Evolutionary conservation across 306 rosid genomes (phyloP).

Genomic region (Chamaecrista fasciculata): DNA sequence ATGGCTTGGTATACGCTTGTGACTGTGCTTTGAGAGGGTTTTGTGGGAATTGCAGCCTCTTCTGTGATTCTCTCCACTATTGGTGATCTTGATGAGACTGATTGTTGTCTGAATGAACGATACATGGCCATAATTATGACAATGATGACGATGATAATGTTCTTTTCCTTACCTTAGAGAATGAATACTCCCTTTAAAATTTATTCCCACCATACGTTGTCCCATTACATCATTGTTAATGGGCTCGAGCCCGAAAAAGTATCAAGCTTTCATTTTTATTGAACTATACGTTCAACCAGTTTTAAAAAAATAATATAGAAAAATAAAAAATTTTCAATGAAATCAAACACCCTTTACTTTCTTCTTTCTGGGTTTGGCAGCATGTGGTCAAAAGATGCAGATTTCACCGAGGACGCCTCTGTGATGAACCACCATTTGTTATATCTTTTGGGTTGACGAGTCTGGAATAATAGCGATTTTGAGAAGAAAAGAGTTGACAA

Average conservation of each 20-base stretch:
- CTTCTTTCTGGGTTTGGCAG: neutral
- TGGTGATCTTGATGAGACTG: slow-evolving; percentile 41
- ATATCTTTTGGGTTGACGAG: too few relatives aligned
- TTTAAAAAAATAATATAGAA: too few relatives aligned
- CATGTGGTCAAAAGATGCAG: neutral
- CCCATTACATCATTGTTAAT: neutral
- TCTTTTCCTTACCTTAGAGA: neutral
- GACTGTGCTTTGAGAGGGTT: slow-evolving; percentile 76
- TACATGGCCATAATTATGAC: slow-evolving; percentile 61
- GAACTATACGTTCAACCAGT: neutral
- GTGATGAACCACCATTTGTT: neutral
- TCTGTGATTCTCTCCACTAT: slow-evolving; percentile 62
- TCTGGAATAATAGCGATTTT: slow-evolving; percentile 11
- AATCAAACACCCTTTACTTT: neutral
- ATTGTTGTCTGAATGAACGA: slow-evolving; percentile 50
- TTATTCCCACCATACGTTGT: neutral
- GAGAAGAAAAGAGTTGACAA: slow-evolving; percentile 11
- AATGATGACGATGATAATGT: too few relatives aligned
- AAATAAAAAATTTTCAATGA: neutral
- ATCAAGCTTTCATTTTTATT: neutral
- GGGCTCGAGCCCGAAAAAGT: neutral
- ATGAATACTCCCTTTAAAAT: neutral
- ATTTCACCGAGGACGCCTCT: slow-evolving; percentile 2
- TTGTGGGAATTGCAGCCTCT: slow-evolving; percentile 56
- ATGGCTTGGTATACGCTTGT: slow-evolving; percentile 62